These are phyloP conservation scores for Neofusicoccum parvum DNA, from an alignment of 2,329 filamentous ascomycete genomes.

Conservation along the genomic window DNA sequence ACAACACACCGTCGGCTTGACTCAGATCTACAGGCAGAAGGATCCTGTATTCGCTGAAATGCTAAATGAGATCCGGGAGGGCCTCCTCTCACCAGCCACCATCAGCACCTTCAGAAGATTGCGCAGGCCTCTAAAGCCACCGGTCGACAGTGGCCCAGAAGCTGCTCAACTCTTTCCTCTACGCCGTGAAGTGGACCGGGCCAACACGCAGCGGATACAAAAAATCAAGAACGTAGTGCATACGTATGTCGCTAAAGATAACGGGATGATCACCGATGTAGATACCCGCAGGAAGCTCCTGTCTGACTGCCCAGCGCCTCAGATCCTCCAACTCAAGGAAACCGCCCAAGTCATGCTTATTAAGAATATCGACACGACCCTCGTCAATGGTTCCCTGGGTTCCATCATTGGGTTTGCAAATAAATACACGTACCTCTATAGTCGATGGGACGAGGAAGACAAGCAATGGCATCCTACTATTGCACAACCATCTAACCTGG, in stretches of 20 bases:
- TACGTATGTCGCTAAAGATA: not conserved
- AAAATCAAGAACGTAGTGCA: not conserved
- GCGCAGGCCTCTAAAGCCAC: not conserved
- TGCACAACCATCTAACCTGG: not conserved
- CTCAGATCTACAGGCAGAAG: conserved; percentile 1
- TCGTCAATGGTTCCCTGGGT: conserved; percentile 41
- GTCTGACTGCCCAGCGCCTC: not conserved
- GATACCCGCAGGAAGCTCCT: not conserved
- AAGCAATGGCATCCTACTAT: not conserved
- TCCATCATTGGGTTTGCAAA: conserved; percentile 36
- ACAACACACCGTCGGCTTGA: not conserved
- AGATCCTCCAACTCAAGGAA: not conserved
- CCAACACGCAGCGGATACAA: not conserved
- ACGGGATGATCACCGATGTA: not conserved
- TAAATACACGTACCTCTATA: not conserved
- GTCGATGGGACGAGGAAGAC: not conserved
- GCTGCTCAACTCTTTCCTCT: not conserved
- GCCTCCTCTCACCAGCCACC: not conserved
- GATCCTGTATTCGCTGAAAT: not conserved
- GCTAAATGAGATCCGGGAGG: conserved; percentile 5
- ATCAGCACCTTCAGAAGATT: not conserved
- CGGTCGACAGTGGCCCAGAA: not conserved
- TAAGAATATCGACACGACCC: conserved; percentile 27
- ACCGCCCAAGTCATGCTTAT: conserved; percentile 11
- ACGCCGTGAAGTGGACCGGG: not conserved